A percentile compares a stretch with the other conserved stretches of the same genome.
Conservation (phyloP, 371 early-diverging fungal genomes). For the Amoeboaphelidium protococcarum region DNA sequence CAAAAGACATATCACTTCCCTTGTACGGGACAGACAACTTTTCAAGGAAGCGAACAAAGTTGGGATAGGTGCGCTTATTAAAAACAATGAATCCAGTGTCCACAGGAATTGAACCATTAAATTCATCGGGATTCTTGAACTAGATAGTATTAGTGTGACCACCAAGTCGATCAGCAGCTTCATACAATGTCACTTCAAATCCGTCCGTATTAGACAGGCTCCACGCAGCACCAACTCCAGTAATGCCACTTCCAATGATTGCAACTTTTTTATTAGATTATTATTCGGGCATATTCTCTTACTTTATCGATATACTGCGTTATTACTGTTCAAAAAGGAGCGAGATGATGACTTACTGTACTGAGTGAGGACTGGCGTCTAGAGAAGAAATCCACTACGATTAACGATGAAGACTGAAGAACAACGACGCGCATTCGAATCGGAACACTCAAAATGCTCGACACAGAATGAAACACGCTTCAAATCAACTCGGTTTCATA, state of each 20-base stretch:
- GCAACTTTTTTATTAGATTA: too few relatives aligned
- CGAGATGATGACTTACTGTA: too few relatives aligned
- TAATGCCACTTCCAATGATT: conserved; percentile 13
- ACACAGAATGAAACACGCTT: too few relatives aligned
- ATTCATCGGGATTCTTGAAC: conserved; percentile 2
- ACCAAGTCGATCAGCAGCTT: conserved; percentile 18
- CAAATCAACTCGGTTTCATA: too few relatives aligned
- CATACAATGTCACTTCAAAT: conserved; percentile 21
- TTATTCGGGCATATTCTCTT: too few relatives aligned
- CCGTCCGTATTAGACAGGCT: conserved; percentile 12
- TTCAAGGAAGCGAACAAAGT: conserved; percentile 17
- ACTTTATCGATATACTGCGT: too few relatives aligned
- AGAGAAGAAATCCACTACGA: too few relatives aligned
- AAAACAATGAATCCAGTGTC: conserved; percentile 37
- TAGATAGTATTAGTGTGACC: conserved; percentile 31
- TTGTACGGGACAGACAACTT: conserved; percentile 13
- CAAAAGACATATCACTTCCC: conserved; percentile 22
- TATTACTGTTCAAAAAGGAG: too few relatives aligned
- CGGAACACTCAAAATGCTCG: too few relatives aligned
- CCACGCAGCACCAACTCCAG: conserved; percentile 22
- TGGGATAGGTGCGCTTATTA: conserved; percentile 25
- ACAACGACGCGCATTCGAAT: too few relatives aligned
- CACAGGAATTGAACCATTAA: conserved; percentile 14
- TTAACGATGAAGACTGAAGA: too few relatives aligned
- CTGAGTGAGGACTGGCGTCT: too few relatives aligned